Evolutionary conservation across 345 rosid genomes (phyloP).

Genomic region (Odontarrhena argentea): DNA sequence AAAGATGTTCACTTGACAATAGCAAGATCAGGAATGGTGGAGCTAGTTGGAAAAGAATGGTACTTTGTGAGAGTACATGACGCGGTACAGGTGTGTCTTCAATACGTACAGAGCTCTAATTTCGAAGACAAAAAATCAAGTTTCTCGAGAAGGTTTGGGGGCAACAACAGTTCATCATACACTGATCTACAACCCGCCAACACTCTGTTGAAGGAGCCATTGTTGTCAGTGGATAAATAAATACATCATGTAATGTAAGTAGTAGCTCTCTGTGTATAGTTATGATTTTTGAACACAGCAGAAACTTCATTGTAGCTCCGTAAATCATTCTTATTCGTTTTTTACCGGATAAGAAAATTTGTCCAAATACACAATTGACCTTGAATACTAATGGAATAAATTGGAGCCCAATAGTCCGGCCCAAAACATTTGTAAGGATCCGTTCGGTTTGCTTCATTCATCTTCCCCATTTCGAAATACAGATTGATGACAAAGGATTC

Average conservation of each 20-base stretch:
- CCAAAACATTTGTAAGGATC: too few relatives aligned
- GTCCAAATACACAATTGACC: constrained; percentile 2
- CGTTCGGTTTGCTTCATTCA: too few relatives aligned
- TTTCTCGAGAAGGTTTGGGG: constrained; percentile 53
- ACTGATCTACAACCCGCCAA: constrained; percentile 56
- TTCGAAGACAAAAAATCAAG: constrained; percentile 42
- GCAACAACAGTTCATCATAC: constrained; percentile 46
- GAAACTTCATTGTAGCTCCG: constrained; percentile 2
- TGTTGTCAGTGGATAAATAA: constrained; percentile 43
- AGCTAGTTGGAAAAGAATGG: constrained; percentile 90
- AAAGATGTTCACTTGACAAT: constrained; percentile 74
- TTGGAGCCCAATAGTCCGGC: too few relatives aligned
- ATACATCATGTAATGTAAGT: constrained; percentile 24
- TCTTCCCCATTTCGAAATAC: too few relatives aligned
- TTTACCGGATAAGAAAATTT: not conserved
- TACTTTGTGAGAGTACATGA: constrained; percentile 92
- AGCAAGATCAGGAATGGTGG: constrained; percentile 74
- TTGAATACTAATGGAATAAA: not conserved
- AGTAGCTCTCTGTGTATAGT: constrained; percentile 26
- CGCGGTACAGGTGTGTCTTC: constrained; percentile 96
- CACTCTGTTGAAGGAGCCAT: constrained; percentile 61
- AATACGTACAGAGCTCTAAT: constrained; percentile 58
- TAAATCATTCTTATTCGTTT: constrained; percentile 1
- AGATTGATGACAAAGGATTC: too few relatives aligned
- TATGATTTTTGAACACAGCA: constrained; percentile 28